phyloP scores from a whole-genome alignment of 768 basidiomycete species.

The Pisolithus microcarpus region DNA sequence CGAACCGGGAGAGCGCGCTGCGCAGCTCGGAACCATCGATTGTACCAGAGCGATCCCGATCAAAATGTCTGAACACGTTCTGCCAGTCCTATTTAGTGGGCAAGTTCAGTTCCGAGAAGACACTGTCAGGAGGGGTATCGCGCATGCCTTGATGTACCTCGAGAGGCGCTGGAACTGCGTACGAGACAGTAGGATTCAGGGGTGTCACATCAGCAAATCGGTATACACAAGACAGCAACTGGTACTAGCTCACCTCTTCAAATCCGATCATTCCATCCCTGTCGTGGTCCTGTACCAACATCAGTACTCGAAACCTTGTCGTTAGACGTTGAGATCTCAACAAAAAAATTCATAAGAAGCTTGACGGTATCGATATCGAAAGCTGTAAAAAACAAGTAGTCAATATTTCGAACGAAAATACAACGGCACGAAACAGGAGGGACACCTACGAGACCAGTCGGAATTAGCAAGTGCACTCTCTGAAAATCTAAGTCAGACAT shows the following conservation, averaged over 20 bases:
- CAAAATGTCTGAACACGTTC: slow-evolving; percentile 75
- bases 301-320: background rate
- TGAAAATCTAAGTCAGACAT: slow-evolving; percentile 8
- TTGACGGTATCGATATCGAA: slow-evolving; percentile 86
- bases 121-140: background rate
- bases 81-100: slow-evolving; percentile 62
- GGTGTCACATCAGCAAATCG: slow-evolving; percentile 3
- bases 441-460: slow-evolving; percentile 68
- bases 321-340: slow-evolving; percentile 27
- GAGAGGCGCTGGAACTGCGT: slow-evolving; percentile 66
- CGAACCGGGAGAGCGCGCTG: slow-evolving; percentile 68
- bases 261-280: slow-evolving; percentile 75
- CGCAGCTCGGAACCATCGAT: slow-evolving; percentile 67
- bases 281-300: slow-evolving; percentile 48
- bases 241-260: slow-evolving; percentile 45
- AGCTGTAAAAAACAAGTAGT: slow-evolving; percentile 31
- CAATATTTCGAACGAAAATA: background rate
- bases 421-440: background rate
- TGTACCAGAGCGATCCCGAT: slow-evolving; percentile 73
- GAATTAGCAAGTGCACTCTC: slow-evolving; percentile 49
- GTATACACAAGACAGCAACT: background rate
- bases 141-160: slow-evolving; percentile 65
- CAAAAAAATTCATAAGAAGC: slow-evolving; percentile 75
- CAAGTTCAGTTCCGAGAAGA: background rate
- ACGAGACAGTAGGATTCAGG: slow-evolving; percentile 5